Conservation (phyloP, 495 filamentous ascomycete genomes). For the Talaromyces ruber region DNA sequence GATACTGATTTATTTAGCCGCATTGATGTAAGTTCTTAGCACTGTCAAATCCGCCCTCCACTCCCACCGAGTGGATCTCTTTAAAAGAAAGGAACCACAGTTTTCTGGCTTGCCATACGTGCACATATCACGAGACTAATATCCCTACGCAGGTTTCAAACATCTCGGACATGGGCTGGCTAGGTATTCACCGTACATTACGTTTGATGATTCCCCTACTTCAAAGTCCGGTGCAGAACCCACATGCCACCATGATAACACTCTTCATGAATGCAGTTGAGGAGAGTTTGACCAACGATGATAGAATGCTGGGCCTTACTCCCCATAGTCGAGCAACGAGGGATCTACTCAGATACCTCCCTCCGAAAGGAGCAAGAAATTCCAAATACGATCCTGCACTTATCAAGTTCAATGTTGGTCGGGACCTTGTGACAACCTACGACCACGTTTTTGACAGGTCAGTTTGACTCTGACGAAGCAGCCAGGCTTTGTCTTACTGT, state of each 20-base stretch:
- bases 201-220: conserved; percentile 14
- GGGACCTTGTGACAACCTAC: not conserved
- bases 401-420: conserved; percentile 5
- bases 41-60: not conserved
- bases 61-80: not conserved
- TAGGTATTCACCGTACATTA: not conserved
- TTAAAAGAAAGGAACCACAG: not conserved
- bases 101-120: not conserved
- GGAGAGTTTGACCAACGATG: conserved; percentile 5
- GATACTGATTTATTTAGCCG: conserved; percentile 6
- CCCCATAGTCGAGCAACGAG: not conserved
- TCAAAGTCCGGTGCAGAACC: conserved; percentile 10
- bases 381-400: not conserved
- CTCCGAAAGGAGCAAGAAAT: not conserved
- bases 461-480: not conserved
- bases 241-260: conserved; percentile 20
- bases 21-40: conserved; percentile 9
- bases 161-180: not conserved
- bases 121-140: not conserved
- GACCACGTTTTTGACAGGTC: conserved; percentile 11
- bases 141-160: not conserved
- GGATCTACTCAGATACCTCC: not conserved
- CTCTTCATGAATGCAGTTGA: conserved; percentile 19
- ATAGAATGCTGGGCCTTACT: not conserved
- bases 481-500: not conserved